Evolutionary conservation across 2,329 filamentous ascomycete species (phyloP).

Genomic region (Dactylellina leptospora): DNA sequence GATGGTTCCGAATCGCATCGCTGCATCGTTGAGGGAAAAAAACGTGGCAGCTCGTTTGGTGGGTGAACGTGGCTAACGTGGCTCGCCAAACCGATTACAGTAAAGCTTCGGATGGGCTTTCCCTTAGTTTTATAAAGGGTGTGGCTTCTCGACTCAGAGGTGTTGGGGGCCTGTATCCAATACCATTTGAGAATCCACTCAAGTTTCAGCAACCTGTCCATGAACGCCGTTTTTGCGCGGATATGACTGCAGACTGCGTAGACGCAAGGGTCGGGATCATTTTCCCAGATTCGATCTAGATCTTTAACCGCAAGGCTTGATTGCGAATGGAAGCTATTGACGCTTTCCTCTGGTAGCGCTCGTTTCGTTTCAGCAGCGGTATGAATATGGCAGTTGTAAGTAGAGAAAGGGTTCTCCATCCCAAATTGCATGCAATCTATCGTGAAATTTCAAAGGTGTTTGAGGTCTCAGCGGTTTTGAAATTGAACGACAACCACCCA

Average conservation of each 20-base stretch:
- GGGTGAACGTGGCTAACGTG: slow-evolving; percentile 18
- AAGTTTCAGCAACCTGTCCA: slow-evolving; percentile 20
- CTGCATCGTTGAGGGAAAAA: slow-evolving; percentile 25
- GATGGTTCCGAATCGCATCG: slow-evolving; percentile 46
- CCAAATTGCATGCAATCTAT: no score
- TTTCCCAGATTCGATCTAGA: slow-evolving; percentile 40
- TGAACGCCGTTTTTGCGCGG: slow-evolving; percentile 46
- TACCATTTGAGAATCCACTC: slow-evolving; percentile 11
- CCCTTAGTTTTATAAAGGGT: slow-evolving; percentile 21
- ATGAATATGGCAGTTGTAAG: slow-evolving; percentile 40
- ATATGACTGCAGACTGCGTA: slow-evolving; percentile 36
- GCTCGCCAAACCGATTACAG: slow-evolving; percentile 24
- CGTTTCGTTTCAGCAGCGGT: slow-evolving; percentile 43
- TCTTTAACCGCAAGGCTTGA: slow-evolving; percentile 12
- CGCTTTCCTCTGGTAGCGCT: slow-evolving; percentile 26
- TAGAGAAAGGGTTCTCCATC: slow-evolving; percentile 11
- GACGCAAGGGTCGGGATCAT: slow-evolving; percentile 39
- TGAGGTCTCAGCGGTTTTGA: no score
- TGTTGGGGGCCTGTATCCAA: slow-evolving; percentile 18
- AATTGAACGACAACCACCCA: no score
- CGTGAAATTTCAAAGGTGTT: no score
- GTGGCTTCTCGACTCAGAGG: slow-evolving; percentile 25
- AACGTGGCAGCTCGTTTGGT: slow-evolving; percentile 53
- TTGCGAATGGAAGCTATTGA: slow-evolving; percentile 23
- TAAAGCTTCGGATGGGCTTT: slow-evolving; percentile 35